Evolutionary conservation across 805 yeast species (phyloP), one percentile per base, ranked within the genome.

Genomic region (Cephaloascus fragrans): DNA sequence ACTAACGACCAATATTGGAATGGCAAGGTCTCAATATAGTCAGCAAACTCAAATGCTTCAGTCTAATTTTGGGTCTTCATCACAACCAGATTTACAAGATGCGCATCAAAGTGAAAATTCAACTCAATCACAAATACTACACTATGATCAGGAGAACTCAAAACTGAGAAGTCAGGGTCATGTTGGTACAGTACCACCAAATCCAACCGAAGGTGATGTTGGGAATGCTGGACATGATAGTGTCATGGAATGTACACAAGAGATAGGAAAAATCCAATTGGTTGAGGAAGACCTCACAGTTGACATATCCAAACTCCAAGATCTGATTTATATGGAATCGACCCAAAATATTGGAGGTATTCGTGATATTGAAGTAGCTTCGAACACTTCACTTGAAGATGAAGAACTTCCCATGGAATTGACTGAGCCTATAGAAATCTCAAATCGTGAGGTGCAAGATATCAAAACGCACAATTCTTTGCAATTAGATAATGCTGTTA

Each of bases 341-440:
- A 43, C 51, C n/a, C 41, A 39, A 18, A 39, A 40, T 19, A 29
- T 37, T 23, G 42, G 38, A 16, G 41, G 40, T 9, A 41, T 42
- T 18, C 35, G 12, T 15, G 38, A 19, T 36, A 34, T 6, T 38
- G 28, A 33, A 26, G 28, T 28, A 20, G 2, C 6, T 28, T 5
- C 20, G 20, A 17, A 16, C 14, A 36, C 35, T 15, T 41, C 36
- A 23, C 44, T 37, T 10, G 47, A 45, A 5, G 51, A 46, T 6
- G 61, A 56, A 19, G 49, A 43, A n/a, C 41, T 46, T 17, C 55
- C 62, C 5, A 61, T 61, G 66, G 62, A 59, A 32, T 42, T 55
- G 19, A 55, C 59, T 15, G 48, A 39, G 15, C 42, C 40, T n/a
- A 42, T 44, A 19, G n/a, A n/a, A n/a, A n/a, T n/a, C n/a, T n/a